Percentiles rank a stretch among this genome's conserved stretches.
Conservation (phyloP, 2,329 filamentous ascomycete species). For the Truncatella angustata region DNA sequence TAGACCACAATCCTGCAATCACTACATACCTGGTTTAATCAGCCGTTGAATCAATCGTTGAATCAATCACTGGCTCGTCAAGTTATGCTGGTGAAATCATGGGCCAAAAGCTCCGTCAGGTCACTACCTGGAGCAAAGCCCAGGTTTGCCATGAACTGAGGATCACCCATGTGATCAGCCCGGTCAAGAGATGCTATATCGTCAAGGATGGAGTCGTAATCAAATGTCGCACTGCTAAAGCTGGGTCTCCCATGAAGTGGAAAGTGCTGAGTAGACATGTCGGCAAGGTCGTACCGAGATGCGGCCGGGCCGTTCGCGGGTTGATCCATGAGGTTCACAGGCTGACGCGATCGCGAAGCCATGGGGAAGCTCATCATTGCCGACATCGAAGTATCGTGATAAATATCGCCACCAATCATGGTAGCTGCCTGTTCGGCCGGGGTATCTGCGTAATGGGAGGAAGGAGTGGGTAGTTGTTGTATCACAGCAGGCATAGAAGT, state of each 20-base stretch:
- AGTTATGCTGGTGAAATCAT: conserved; percentile 20
- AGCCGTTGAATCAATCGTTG: too few species aligned
- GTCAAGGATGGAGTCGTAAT: conserved; percentile 52
- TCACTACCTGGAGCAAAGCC: conserved; percentile 63
- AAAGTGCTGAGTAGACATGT: conserved; percentile 13
- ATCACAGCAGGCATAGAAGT: neutral
- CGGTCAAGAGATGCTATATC: conserved; percentile 51
- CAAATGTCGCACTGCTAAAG: conserved; percentile 30
- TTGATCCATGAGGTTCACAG: neutral
- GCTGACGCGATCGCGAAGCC: neutral
- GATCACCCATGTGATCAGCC: conserved; percentile 50
- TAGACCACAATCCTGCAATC: too few species aligned
- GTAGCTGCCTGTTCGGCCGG: conserved; percentile 1
- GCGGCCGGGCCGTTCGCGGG: neutral
- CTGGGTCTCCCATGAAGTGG: conserved; percentile 15
- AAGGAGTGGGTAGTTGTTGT: conserved; percentile 2
- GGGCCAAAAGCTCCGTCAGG: conserved; percentile 41
- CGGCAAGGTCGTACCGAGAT: conserved; percentile 16
- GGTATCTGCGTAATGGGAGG: conserved; percentile 8
- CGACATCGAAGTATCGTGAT: neutral
- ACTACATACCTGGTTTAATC: too few species aligned
- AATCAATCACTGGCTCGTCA: neutral
- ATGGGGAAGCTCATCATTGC: neutral
- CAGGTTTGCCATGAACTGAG: conserved; percentile 66
- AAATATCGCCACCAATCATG: neutral